Conservation (phyloP, 192 early-diverging fungal species). For the Gorgonomyces haynaldii region DNA sequence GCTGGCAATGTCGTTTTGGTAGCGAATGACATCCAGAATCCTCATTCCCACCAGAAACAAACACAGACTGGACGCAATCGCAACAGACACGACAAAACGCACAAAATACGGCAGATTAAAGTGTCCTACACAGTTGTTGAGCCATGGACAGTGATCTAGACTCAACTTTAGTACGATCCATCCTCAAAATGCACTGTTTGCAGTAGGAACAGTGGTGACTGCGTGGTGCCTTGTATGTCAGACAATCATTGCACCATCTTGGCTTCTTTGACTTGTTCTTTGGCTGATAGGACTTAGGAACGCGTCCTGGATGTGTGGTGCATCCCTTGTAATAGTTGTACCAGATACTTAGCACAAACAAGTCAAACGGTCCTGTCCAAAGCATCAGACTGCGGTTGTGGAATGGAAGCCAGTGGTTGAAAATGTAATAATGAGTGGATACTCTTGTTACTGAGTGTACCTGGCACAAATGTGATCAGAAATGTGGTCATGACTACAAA, state of each 20-base stretch:
- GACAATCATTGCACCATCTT: constrained; percentile 36
- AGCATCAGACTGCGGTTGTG: constrained; percentile 11
- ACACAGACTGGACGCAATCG: constrained; percentile 41
- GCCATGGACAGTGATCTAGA: constrained; percentile 56
- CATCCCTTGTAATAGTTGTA: constrained; percentile 79
- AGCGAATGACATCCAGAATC: constrained; percentile 29
- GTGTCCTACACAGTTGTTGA: constrained; percentile 76
- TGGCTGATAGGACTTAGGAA: background rate
- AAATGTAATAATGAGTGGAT: constrained; percentile 21
- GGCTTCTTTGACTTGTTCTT: constrained; percentile 12
- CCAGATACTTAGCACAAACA: constrained; percentile 61
- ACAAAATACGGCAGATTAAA: constrained; percentile 62
- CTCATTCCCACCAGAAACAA: constrained; percentile 41
- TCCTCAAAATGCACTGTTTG: constrained; percentile 36
- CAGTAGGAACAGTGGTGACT: constrained; percentile 40
- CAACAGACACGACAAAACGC: constrained; percentile 65
- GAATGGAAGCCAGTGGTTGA: constrained; percentile 30
- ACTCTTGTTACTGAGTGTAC: too few species aligned
- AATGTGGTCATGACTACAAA: constrained; percentile 6
- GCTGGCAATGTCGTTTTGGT: constrained; percentile 19
- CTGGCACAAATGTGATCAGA: constrained; percentile 2
- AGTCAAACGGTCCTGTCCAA: constrained; percentile 62
- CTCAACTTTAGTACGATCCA: constrained; percentile 32
- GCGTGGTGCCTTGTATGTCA: constrained; percentile 34
- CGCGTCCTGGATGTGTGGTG: constrained; percentile 60